Evolutionary conservation across 2,329 filamentous ascomycete species (phyloP).

Genomic region (Coleophoma eucalyptorum): DNA sequence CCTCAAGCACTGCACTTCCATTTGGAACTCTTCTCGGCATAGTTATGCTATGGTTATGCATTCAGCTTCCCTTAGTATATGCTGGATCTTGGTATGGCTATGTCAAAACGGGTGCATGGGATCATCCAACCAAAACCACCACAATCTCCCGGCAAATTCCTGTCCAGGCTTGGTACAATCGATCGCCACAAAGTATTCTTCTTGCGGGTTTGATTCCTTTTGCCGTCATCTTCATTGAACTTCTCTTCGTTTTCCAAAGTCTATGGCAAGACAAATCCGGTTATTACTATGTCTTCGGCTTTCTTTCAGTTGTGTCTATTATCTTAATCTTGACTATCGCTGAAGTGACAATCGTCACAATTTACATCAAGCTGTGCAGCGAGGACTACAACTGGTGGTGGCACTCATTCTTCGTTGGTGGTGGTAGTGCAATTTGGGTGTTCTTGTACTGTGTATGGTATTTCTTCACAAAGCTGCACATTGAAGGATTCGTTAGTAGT

Average conservation of each 20-base stretch:
- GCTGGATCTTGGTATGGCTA: constrained; percentile 76
- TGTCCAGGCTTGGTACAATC: constrained; percentile 70
- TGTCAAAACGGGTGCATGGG: constrained; percentile 63
- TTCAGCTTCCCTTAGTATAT: constrained; percentile 83
- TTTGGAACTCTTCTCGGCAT: constrained; percentile 75
- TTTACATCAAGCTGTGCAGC: constrained; percentile 77
- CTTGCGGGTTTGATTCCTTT: constrained; percentile 79
- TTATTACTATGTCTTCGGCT: constrained; percentile 91
- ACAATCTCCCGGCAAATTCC: constrained; percentile 71
- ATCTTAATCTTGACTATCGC: constrained; percentile 75
- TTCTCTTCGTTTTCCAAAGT: constrained; percentile 83
- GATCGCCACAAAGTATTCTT: constrained; percentile 58
- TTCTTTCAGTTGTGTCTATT: constrained; percentile 68
- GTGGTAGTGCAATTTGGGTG: constrained; percentile 74
- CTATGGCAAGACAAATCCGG: constrained; percentile 88
- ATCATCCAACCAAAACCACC: constrained; percentile 77
- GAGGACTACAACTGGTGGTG: constrained; percentile 95
- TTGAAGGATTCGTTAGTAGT: constrained; percentile 74
- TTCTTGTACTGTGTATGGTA: constrained; percentile 84
- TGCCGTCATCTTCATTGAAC: constrained; percentile 82
- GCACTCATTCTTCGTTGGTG: constrained; percentile 80
- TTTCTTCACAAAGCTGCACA: constrained; percentile 75
- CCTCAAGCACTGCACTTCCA: constrained; percentile 81
- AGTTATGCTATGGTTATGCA: constrained; percentile 74
- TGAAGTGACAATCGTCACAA: constrained; percentile 78